Percentiles rank a stretch among this genome's conserved stretches.
phyloP scores from a whole-genome alignment of 495 filamentous ascomycete species.

The Annulohypoxylon bovei region DNA sequence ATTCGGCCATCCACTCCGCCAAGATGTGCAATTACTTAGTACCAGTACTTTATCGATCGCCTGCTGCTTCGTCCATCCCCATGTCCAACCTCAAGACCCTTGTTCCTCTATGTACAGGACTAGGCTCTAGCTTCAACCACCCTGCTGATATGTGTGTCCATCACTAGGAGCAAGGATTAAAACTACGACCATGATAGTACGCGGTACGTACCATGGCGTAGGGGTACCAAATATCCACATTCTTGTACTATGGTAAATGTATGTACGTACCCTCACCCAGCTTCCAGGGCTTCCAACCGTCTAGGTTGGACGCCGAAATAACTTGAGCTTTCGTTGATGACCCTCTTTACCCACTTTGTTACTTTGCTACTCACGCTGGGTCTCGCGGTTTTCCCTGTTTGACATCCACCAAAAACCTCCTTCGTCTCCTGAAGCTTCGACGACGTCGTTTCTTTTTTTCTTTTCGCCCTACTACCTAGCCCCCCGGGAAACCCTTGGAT shows the following conservation, averaged over 20 bases:
- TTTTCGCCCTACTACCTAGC: slow-evolving; percentile 12
- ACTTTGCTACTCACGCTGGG: slow-evolving; percentile 34
- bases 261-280: slow-evolving; percentile 26
- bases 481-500: slow-evolving; percentile 29
- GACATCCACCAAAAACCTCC: slow-evolving; percentile 44
- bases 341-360: slow-evolving; percentile 45
- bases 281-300: slow-evolving; percentile 32
- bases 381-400: slow-evolving; percentile 43
- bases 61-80: slow-evolving; percentile 34
- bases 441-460: slow-evolving; percentile 38
- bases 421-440: slow-evolving; percentile 42
- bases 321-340: slow-evolving; percentile 41
- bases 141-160: slow-evolving; percentile 40
- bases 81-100: slow-evolving; percentile 10
- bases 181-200: neutral
- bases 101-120: slow-evolving; percentile 19
- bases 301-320: slow-evolving; percentile 42
- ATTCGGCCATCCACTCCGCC: slow-evolving; percentile 39
- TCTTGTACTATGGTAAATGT: neutral
- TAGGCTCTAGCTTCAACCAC: slow-evolving; percentile 35
- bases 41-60: slow-evolving; percentile 36
- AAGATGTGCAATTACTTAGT: slow-evolving; percentile 33
- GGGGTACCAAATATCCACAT: neutral
- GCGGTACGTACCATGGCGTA: slow-evolving; percentile 7
- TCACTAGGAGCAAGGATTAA: slow-evolving; percentile 22